Evolutionary conservation across 306 rosid species (phyloP).

Genomic region (Begonia masoniana): DNA sequence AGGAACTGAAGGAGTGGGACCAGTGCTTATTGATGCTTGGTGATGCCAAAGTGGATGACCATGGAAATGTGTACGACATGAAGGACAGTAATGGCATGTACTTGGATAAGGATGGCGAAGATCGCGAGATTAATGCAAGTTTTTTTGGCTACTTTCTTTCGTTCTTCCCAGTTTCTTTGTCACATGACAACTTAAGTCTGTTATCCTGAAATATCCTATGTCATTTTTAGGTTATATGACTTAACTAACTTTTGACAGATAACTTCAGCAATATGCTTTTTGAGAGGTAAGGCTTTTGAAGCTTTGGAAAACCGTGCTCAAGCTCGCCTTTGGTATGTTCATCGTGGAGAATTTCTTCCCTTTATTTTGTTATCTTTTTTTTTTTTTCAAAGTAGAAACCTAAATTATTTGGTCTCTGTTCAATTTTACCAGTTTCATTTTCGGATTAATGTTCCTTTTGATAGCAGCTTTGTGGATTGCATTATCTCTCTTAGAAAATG

Average conservation of each 20-base stretch:
- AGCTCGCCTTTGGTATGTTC: constrained; percentile 76
- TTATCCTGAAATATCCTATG: neutral
- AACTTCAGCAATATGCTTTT: constrained; percentile 88
- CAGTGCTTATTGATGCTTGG: constrained; percentile 79
- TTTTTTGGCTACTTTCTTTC: constrained; percentile 3
- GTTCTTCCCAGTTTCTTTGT: neutral
- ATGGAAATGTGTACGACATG: constrained; percentile 51
- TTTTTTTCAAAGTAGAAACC: neutral
- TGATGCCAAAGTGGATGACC: constrained; percentile 71
- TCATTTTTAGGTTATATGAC: constrained; percentile 6
- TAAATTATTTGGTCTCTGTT: neutral
- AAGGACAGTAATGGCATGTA: constrained; percentile 63
- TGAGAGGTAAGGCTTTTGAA: constrained; percentile 85
- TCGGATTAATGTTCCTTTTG: neutral
- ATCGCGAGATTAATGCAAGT: constrained; percentile 77
- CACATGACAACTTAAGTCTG: neutral
- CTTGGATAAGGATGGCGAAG: constrained; percentile 77
- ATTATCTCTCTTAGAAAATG: neutral
- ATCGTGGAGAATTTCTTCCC: neutral
- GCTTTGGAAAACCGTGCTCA: constrained; percentile 87
- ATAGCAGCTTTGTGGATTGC: neutral
- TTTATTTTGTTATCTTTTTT: neutral
- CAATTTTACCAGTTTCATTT: neutral
- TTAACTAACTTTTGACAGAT: constrained; percentile 36
- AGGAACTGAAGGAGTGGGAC: constrained; percentile 95